phyloP scores from a whole-genome alignment of 345 rosid genomes.

The Corchorus capsularis region DNA sequence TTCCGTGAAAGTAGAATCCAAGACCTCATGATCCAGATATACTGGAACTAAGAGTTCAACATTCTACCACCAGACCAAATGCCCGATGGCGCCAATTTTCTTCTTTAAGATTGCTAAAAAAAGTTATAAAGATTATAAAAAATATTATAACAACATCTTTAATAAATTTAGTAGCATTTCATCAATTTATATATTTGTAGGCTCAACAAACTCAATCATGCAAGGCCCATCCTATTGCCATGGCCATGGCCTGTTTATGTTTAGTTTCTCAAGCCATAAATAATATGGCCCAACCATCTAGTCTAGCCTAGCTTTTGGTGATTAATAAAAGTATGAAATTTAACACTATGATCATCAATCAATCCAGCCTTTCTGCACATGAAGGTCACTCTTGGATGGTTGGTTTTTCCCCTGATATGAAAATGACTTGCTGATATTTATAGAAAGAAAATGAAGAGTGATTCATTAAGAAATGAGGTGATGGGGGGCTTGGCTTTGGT shows the following conservation, averaged over 20 bases:
- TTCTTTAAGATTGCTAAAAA: no score
- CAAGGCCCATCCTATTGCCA: not conserved
- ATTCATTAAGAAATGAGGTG: not conserved
- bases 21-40: no score
- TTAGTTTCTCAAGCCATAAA: not conserved
- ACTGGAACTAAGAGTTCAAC: no score
- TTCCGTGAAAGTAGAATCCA: no score
- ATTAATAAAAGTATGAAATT: not conserved
- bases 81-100: no score
- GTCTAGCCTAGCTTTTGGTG: not conserved
- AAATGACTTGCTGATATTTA: not conserved
- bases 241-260: not conserved
- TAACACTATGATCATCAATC: not conserved
- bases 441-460: not conserved
- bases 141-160: no score
- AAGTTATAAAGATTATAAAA: no score
- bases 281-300: not conserved
- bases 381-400: not conserved
- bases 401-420: not conserved
- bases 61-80: no score
- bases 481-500: not conserved
- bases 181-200: not conserved
- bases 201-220: not conserved
- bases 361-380: not conserved
- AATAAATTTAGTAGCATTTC: no score